Evolutionary conservation across 164 flowering plant species (phyloP), one percentile per base, ranked within the genome.

Genomic region (Liriodendron chinense): DNA sequence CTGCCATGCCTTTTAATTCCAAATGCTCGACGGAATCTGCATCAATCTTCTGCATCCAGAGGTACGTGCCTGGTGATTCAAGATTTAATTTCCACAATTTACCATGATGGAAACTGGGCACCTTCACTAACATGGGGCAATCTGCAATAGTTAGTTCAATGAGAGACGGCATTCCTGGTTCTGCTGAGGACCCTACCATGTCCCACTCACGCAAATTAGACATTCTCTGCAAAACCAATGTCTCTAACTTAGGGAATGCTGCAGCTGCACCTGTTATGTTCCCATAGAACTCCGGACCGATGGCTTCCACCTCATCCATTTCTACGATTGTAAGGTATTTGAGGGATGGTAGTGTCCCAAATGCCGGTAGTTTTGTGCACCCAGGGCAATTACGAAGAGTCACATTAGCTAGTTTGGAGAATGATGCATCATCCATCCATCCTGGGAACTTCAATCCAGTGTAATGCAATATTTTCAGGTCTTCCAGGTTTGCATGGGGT

Each of bases 21-120:
- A n/a, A n/a, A n/a, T n/a, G n/a, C n/a, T n/a, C n/a, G n/a, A n/a
- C n/a, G n/a, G n/a, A n/a, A n/a, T n/a, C n/a, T n/a, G n/a, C n/a
- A n/a, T n/a, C n/a, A n/a, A n/a, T n/a, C n/a, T n/a, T n/a, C n/a
- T n/a, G n/a, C n/a, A n/a, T n/a, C n/a, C n/a, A n/a, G n/a, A 8
- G 85, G 91, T n/a, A n/a, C n/a, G 0, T 63, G 21, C 22, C 26
- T 20, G 25, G 23, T n/a, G 10, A 9, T 21, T 63, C 24, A 63
- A 24, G 9, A 5, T n/a, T 2, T 63, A 70, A n/a, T 16, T n/a
- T 63, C 22, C 65, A 9, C 65, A 63, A 86, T 0, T 74, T n/a
- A n/a, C n/a, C 77, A 20, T 2, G 23, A 64, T 3, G 22, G 20
- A 16, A 16, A 14, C 2, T 48, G 1, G 83, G 74, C 20, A 83